Evolutionary conservation across 805 yeast genomes (phyloP).

Genomic region (Torulaspora maleeae): DNA sequence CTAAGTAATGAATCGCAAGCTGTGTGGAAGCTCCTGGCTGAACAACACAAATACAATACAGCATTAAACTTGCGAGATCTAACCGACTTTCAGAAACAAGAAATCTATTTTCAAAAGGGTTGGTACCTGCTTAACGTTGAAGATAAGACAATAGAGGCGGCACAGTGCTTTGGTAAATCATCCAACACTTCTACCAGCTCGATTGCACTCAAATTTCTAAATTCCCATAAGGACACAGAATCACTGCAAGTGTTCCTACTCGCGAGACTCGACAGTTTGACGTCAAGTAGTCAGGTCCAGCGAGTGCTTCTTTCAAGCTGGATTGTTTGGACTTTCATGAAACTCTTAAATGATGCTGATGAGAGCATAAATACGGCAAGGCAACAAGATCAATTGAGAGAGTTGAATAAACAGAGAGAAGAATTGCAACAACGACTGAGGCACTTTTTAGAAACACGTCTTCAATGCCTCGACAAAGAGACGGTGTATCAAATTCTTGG

Average conservation of each 20-base stretch:
- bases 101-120: slow-evolving; percentile 53
- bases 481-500: slow-evolving; percentile 70
- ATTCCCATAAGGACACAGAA: slow-evolving; percentile 36
- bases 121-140: slow-evolving; percentile 39
- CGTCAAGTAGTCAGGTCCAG: slow-evolving; percentile 30
- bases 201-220: slow-evolving; percentile 54
- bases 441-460: slow-evolving; percentile 48
- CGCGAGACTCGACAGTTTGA: slow-evolving; percentile 38
- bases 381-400: slow-evolving; percentile 16
- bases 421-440: slow-evolving; percentile 36
- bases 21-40: slow-evolving; percentile 66
- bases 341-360: slow-evolving; percentile 36
- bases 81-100: slow-evolving; percentile 41
- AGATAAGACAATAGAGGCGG: slow-evolving; percentile 40
- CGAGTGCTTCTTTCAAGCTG: slow-evolving; percentile 33
- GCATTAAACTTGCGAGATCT: slow-evolving; percentile 48
- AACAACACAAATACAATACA: slow-evolving; percentile 51
- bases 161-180: slow-evolving; percentile 51
- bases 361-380: slow-evolving; percentile 32
- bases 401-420: slow-evolving; percentile 25
- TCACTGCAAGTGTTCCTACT: slow-evolving; percentile 46
- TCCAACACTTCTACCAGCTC: slow-evolving; percentile 67
- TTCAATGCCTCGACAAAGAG: slow-evolving; percentile 51
- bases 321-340: slow-evolving; percentile 37
- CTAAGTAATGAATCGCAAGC: slow-evolving; percentile 64